phyloP scores from a whole-genome alignment of 352 stramenopile genomes.

The Globisporangium megalacanthum region DNA sequence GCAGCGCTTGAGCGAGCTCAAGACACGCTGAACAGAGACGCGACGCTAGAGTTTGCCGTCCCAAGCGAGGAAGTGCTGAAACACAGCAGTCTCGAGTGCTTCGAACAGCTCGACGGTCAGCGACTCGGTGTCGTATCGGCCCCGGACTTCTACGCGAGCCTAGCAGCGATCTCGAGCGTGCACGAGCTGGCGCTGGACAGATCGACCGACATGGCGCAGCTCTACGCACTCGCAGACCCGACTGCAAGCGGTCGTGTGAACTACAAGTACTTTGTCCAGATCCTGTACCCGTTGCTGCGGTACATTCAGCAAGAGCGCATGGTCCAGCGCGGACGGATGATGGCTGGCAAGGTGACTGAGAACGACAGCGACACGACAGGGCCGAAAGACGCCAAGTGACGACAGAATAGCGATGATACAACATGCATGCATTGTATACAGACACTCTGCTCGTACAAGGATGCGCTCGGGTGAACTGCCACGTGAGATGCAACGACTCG shows the following conservation, averaged over 20 bases:
- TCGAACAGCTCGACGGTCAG: conserved; percentile 27
- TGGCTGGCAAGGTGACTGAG: conserved; percentile 4
- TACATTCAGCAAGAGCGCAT: conserved; percentile 26
- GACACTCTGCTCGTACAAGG: neutral
- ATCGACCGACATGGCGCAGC: conserved; percentile 17
- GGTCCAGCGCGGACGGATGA: neutral
- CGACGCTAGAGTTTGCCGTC: neutral
- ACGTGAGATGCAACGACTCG: neutral
- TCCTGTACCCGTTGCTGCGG: conserved; percentile 37
- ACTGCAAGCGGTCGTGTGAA: conserved; percentile 51
- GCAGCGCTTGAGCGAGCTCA: conserved; percentile 15
- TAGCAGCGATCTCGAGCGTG: conserved; percentile 17
- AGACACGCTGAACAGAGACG: conserved; percentile 8
- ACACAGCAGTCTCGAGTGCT: conserved; percentile 23
- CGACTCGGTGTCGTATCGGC: conserved; percentile 30
- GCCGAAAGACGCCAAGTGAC: conserved; percentile 5
- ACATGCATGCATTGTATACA: neutral
- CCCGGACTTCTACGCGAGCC: conserved; percentile 26
- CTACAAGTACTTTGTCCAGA: conserved; percentile 50
- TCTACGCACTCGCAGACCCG: conserved; percentile 37
- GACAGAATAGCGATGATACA: neutral
- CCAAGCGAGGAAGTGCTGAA: conserved; percentile 27
- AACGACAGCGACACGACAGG: neutral
- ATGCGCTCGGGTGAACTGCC: neutral
- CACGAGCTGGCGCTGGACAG: conserved; percentile 22